Percentiles rank a stretch among this genome's conserved stretches.
These are phyloP conservation scores for Seminavis robusta DNA, from an alignment of 108 stramenopile species.

Conservation along the genomic window DNA sequence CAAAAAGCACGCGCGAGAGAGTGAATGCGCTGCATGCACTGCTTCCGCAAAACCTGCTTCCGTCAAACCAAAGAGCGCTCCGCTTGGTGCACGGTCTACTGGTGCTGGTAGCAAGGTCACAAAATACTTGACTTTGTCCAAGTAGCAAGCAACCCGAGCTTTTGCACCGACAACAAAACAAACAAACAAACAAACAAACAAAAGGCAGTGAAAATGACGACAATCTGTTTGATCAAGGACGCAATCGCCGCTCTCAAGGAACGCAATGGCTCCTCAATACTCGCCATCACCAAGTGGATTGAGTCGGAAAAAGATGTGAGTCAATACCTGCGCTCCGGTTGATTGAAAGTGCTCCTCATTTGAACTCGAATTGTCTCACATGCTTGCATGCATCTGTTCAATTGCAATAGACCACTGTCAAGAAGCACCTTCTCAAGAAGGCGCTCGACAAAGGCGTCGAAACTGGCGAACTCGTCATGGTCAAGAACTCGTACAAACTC, in stretches of 20 bases:
- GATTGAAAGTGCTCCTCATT: background rate
- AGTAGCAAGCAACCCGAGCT: no score
- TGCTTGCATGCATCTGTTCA: background rate
- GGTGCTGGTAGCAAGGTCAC: no score
- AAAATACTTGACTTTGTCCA: no score
- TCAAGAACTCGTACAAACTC: slow-evolving; percentile 76
- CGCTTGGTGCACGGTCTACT: no score
- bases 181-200: no score
- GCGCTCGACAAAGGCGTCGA: slow-evolving; percentile 69
- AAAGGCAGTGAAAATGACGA: slow-evolving; percentile 33
- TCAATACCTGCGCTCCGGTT: background rate
- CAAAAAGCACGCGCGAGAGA: no score
- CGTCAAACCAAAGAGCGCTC: no score
- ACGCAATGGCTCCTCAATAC: slow-evolving; percentile 70
- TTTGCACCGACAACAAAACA: no score
- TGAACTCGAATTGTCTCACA: no score
- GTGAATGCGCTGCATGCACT: no score
- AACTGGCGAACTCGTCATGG: slow-evolving; percentile 54
- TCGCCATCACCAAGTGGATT: slow-evolving; percentile 81
- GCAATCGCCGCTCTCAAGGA: slow-evolving; percentile 70
- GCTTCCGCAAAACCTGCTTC: no score
- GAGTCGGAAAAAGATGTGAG: slow-evolving; percentile 51
- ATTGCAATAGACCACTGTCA: slow-evolving; percentile 33
- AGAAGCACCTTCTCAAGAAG: slow-evolving; percentile 57
- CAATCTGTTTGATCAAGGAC: slow-evolving; percentile 60